Base-by-base conservation (phyloP, 306 rosid genomes). In the Prunus kanzakura region DNA sequence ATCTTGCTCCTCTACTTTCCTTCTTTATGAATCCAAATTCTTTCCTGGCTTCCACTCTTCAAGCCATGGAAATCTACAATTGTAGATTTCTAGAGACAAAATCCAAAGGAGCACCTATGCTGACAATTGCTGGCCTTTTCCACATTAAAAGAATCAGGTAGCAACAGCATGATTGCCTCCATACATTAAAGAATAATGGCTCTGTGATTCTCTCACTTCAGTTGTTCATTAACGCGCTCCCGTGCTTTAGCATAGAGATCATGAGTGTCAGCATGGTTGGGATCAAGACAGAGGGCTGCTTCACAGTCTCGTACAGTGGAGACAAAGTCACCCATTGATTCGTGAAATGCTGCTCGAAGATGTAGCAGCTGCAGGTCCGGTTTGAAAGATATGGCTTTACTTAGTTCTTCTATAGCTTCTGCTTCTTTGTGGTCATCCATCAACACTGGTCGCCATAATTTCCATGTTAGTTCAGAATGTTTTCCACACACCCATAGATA, bases 341-440 rank as follows among this genome's bases (percentile, higher is more conserved):
- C 97, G 1, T 91, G 76, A 82, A 93, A 93, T 22, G 98, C 98
- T 11, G 97, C 98, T 82, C 98, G 93, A 67, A 93, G 98, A 84
- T 91, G 89, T 68, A 93, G 84, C 49, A 93, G 82, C 85, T 91
- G 97, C 35, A 91, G 68, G 76, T 93, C 98, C 2, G 91, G 96
- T 84, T 85, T 93, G 80, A 93, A 93, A 57, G 83, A 62, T 41
- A 93, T 88, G 78, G 95, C 97, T 79, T 84, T 89, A 25, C 89
- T 72, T 62, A 93, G 96, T 82, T 91, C 98, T 71, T 56, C 79
- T 58, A 93, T 93, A 62, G 98, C 98, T 74, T 91, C 98, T 20
- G 64, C 81, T 87, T 93, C 98, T 86, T 86, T 88, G 73, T 88
- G 96, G 84, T 93, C 98, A 81, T 93, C 98, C 98, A 93, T 93